Percentiles rank a stretch among this genome's conserved stretches.
Evolutionary conservation across 768 basidiomycete genomes (phyloP).

Genomic region (Brasilioporus rufonigricans): DNA sequence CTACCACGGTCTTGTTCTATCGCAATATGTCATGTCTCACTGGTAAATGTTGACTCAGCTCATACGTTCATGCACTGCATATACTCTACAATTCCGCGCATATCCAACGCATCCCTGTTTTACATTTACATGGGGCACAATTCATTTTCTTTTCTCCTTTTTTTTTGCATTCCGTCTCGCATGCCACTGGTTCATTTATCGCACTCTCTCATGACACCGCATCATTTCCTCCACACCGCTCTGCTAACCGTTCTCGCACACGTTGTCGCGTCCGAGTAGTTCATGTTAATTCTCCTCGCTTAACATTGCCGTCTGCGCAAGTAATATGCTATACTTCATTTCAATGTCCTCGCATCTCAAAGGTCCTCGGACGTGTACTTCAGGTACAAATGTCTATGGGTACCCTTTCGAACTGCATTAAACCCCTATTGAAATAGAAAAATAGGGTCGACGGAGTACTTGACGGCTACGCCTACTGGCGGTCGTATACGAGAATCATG

Average conservation of each 20-base stretch:
- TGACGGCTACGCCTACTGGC: background rate
- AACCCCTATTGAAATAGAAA: background rate
- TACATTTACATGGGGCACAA: conserved; percentile 15
- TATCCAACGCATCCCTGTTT: conserved; percentile 22
- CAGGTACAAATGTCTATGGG: background rate
- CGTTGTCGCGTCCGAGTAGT: conserved; percentile 7
- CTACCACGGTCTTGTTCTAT: conserved; percentile 8
- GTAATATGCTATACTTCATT: conserved; percentile 22
- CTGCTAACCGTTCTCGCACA: conserved; percentile 14
- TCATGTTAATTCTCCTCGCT: conserved; percentile 19
- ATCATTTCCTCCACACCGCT: conserved; percentile 12
- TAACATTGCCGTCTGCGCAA: conserved; percentile 9
- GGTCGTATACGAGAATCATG: background rate
- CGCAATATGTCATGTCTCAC: conserved; percentile 15
- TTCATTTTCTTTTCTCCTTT: background rate
- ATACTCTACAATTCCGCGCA: conserved; percentile 20
- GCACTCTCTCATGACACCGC: conserved; percentile 18
- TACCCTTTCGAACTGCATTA: background rate
- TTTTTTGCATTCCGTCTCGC: conserved; percentile 19
- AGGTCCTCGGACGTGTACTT: conserved; percentile 1
- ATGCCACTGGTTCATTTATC: conserved; percentile 22
- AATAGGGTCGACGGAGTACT: background rate
- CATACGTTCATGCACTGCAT: conserved; percentile 24
- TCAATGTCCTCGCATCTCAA: conserved; percentile 3
- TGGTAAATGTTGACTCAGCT: conserved; percentile 17